phyloP scores from a whole-genome alignment of 345 rosid genomes.

The Citrus trifoliata region DNA sequence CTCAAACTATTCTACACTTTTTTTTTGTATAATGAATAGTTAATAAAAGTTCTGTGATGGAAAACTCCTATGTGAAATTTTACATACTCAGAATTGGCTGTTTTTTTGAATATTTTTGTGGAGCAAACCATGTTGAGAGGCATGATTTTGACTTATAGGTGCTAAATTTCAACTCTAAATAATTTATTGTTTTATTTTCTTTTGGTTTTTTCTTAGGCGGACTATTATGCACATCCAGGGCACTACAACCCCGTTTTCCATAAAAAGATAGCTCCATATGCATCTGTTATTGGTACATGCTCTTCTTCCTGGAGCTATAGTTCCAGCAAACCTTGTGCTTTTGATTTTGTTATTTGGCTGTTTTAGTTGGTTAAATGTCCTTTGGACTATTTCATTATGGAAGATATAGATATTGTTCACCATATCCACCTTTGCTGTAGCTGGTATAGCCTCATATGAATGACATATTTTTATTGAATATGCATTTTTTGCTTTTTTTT shows the following conservation, averaged over 20 bases:
- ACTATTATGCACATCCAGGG: constrained; percentile 91
- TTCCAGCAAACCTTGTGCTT: constrained; percentile 8
- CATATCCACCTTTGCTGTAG: background rate
- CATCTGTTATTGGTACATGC: constrained; percentile 73
- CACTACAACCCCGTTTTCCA: constrained; percentile 80
- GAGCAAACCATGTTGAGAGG: background rate
- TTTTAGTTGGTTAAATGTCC: background rate
- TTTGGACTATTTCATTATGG: background rate
- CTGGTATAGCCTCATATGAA: background rate
- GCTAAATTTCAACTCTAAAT: background rate
- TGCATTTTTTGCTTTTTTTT: background rate
- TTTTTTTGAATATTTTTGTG: background rate
- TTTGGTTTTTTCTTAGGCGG: constrained; percentile 49
- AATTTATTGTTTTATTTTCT: background rate
- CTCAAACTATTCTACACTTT: background rate
- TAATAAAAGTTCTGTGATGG: background rate
- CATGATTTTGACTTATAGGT: background rate
- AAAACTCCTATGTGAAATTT: background rate
- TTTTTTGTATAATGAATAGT: background rate
- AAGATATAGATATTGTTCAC: background rate
- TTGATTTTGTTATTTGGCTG: background rate
- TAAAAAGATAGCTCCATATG: constrained; percentile 69
- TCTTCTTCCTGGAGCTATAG: constrained; percentile 8
- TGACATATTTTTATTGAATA: background rate
- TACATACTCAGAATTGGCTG: background rate